Base-by-base conservation (phyloP, 1,284 basidiomycete species). In the Ceratobasidium sp. region DNA sequence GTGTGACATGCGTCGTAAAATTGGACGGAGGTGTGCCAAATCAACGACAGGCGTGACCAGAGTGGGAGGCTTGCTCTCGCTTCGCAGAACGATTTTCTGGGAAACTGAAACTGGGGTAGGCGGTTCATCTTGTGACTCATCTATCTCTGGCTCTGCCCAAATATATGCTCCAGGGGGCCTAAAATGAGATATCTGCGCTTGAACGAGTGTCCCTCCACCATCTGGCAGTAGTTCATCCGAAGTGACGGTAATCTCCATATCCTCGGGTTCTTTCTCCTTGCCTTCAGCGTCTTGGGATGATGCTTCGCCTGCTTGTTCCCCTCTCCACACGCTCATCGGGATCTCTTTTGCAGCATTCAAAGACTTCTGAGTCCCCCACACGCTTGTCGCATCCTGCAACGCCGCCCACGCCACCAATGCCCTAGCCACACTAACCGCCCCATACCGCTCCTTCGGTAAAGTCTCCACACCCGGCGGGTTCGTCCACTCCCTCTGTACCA, bases 371-470 rank as follows among this genome's bases (percentile, higher is more conserved):
- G 93, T 92, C 76, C 92, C 91, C 86, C 90, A 92, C 78, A 92
- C 89, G 79, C 90, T 88, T 1, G 93, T 94, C 50, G 92, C 89
- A 48, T 90, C 90, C 79, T 94, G 92, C 51, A 94, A 83, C 0
- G 91, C 89, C 1, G 89, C 90, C 91, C 92, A 94, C 1, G 89
- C 91, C 2, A 92, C 86, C 19, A 93, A 85, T 0, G 91, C 93
- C 76, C 88, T 85, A 31, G 88, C 88, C 9, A 92, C 85, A 72
- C 92, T 88, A 0, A 87, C 87, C 24, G 93, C 83, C 4, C 89
- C 87, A 78, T 88, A 91, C 59, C 87, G 85, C 76, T 87, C 88
- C 77, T 85, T 84, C 1, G 92, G 91, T n/a, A 89, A 83, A 31
- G 85, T 84, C 22, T 86, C 86, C 27, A 85, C 85, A 24, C 84